These are phyloP conservation scores for Ligustrum vulgare DNA, from an alignment of 257 asterid genomes.

Conservation along the genomic window DNA sequence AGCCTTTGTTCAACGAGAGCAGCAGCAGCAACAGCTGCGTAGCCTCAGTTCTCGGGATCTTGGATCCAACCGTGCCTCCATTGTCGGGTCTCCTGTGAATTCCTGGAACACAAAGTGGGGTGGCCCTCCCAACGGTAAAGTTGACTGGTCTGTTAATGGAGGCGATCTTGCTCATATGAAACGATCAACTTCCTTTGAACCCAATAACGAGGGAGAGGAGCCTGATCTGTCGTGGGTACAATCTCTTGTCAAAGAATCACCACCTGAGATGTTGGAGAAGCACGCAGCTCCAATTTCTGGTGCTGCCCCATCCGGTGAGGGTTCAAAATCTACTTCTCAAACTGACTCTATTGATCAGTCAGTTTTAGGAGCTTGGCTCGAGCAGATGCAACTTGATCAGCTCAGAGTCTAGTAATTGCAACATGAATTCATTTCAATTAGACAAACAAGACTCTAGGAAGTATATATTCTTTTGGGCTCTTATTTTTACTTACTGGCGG, in stretches of 20 bases:
- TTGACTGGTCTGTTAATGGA: conserved; percentile 73
- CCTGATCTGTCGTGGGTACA: conserved; percentile 97
- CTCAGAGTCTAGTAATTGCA: conserved; percentile 56
- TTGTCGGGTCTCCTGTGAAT: conserved; percentile 52
- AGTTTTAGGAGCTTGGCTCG: conserved; percentile 90
- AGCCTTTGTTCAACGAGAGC: conserved; percentile 64
- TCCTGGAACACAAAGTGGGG: conserved; percentile 55
- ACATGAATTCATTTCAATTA: conserved; percentile 42
- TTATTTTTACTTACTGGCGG: conserved; percentile 43
- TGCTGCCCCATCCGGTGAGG: conserved; percentile 85
- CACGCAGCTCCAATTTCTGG: conserved; percentile 45
- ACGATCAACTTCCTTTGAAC: conserved; percentile 44
- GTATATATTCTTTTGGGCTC: conserved; percentile 55
- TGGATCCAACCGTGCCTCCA: conserved; percentile 43
- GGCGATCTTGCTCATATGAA: conserved; percentile 47
- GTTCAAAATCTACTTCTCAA: conserved; percentile 54
- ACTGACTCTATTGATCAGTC: conserved; percentile 65
- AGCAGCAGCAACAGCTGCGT: conserved; percentile 65
- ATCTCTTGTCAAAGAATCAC: conserved; percentile 90
- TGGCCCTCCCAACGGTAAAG: conserved; percentile 67
- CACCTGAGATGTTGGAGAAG: conserved; percentile 83
- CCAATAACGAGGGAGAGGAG: conserved; percentile 50
- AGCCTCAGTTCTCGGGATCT: conserved; percentile 67
- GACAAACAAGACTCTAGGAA: conserved; percentile 47
- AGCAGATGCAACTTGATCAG: conserved; percentile 95